Evolutionary conservation across 169 alveolate genomes (phyloP).

Genomic region (Cryptosporidium tyzzeri): DNA sequence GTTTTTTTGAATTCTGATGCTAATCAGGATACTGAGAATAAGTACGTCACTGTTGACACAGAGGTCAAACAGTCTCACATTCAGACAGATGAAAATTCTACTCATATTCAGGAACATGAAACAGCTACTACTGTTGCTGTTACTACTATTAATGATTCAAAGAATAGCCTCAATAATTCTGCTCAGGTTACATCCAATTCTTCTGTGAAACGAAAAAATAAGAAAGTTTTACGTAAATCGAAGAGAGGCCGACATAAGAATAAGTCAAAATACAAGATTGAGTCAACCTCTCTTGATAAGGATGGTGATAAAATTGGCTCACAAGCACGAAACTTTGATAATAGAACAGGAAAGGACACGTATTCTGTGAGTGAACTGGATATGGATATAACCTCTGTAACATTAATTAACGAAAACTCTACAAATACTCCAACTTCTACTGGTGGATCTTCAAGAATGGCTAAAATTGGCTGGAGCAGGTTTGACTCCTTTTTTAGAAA

Average conservation of each 20-base stretch:
- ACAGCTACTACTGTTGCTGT: neutral
- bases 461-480: conserved; percentile 66
- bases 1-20: neutral
- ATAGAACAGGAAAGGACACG: neutral
- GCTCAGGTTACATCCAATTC: neutral
- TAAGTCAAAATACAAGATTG: neutral
- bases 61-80: neutral
- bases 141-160: neutral
- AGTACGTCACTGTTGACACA: neutral
- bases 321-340: neutral
- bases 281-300: neutral
- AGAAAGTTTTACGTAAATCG: conserved; percentile 41
- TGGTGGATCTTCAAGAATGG: conserved; percentile 45
- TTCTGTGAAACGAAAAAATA: neutral
- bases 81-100: neutral
- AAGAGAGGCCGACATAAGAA: conserved; percentile 25
- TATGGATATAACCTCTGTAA: conserved; percentile 43
- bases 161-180: neutral
- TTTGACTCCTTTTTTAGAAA: conserved; percentile 53
- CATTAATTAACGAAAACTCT: conserved; percentile 42
- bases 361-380: neutral
- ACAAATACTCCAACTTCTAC: conserved; percentile 11
- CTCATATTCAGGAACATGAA: neutral
- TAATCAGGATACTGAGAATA: neutral
- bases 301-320: neutral